Evolutionary conservation across 768 basidiomycete species (phyloP).

Genomic region (Dioszegia aurantiaca): DNA sequence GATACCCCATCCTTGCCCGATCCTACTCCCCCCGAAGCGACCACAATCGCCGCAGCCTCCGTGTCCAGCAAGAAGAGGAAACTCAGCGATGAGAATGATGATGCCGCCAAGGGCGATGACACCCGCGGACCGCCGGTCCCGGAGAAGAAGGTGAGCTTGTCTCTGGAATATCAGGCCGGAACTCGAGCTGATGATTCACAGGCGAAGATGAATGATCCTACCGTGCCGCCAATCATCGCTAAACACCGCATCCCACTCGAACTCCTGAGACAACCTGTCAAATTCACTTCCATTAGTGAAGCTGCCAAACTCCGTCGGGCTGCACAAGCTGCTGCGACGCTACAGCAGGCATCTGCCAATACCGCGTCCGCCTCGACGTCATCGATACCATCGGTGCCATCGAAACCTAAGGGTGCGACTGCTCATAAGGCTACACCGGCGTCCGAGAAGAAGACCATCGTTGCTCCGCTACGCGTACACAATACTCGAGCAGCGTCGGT

Average conservation of each 20-base stretch:
- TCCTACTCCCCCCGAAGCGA: background rate
- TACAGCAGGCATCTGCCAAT: background rate
- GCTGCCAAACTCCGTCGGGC: background rate
- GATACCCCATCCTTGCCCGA: background rate
- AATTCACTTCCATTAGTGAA: background rate
- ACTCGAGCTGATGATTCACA: too few species aligned
- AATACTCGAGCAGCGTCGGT: too few species aligned
- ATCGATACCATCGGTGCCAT: background rate
- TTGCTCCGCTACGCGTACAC: too few species aligned
- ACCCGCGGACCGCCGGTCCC: background rate
- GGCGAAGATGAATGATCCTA: background rate
- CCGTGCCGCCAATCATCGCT: background rate
- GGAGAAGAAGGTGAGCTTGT: too few species aligned
- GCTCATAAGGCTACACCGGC: too few species aligned
- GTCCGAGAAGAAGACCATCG: too few species aligned
- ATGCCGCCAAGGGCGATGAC: background rate
- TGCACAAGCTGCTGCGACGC: background rate
- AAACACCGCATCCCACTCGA: too few species aligned
- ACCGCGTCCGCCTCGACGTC: background rate
- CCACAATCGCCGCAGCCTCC: too few species aligned
- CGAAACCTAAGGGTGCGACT: background rate
- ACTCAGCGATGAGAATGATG: background rate
- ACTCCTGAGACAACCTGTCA: background rate
- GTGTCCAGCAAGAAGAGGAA: background rate
- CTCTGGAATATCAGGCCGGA: too few species aligned